Evolutionary conservation across 164 flowering plant species (phyloP).

Genomic region (Vitis riparia): DNA sequence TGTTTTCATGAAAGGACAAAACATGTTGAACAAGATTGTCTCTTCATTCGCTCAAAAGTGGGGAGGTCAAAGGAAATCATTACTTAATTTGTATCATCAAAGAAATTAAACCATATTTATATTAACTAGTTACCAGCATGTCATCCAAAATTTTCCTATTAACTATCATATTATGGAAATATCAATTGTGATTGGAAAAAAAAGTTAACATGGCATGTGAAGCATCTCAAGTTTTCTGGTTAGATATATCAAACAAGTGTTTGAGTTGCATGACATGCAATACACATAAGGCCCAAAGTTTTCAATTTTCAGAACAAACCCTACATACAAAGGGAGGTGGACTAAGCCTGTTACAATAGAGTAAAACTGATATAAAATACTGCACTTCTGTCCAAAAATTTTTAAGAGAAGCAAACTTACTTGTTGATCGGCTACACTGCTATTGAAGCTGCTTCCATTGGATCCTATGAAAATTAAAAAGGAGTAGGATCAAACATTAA

Average conservation of each 20-base stretch:
- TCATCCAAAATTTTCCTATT: neutral
- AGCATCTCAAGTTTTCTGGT: neutral
- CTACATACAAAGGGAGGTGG: no score
- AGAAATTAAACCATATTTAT: neutral
- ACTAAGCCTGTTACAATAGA: neutral
- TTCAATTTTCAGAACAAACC: neutral
- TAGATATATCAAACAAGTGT: neutral
- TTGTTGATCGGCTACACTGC: slow-evolving; percentile 81
- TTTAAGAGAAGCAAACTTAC: slow-evolving; percentile 43
- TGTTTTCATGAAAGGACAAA: no score
- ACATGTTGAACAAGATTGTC: no score
- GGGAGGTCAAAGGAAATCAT: no score
- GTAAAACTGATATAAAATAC: neutral
- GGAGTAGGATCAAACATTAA: slow-evolving; percentile 1
- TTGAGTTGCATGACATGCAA: no score
- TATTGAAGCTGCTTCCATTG: slow-evolving; percentile 79
- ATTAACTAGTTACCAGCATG: neutral
- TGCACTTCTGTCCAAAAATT: neutral
- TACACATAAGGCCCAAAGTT: no score
- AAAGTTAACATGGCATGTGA: neutral
- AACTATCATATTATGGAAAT: neutral
- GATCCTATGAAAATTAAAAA: slow-evolving; percentile 44
- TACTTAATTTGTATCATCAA: no score
- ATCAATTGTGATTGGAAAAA: neutral
- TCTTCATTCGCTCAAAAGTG: no score